Base-by-base conservation (phyloP, 768 basidiomycete species). In the Collybiopsis confluens region DNA sequence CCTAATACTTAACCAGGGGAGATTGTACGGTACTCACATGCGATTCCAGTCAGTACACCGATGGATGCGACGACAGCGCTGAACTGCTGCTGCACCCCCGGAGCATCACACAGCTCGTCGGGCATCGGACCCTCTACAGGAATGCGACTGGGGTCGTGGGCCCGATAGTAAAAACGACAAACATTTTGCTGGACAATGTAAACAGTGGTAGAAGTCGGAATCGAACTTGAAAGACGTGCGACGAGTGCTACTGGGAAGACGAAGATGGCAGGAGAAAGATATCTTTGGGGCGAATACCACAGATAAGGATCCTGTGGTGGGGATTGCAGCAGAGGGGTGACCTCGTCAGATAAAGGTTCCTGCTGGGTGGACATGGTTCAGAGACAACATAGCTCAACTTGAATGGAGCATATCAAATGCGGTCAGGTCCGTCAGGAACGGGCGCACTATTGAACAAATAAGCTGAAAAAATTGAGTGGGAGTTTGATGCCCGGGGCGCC, bases 171-270 rank as follows among this genome's bases (percentile, higher is more conserved):
- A 18, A 57, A 11, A 27, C 56, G 58, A 58, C 69, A 70, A 33
- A 68, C 51, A 16, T 60, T 45, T 41, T 57, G 59, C 27, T 67
- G 64, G 1, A 65, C 10, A 9, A 69, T 55, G 11, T 60, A 62
- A 11, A 65, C 37, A 16, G 64, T 41, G 5, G 69, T 70, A 1
- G 69, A 67, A 1, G 56, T 16, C 18, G 62, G 52, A n/a, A 70
- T 54, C 9, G 37, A 42, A 2, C 11, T 42, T 4, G 65, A 68
- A 20, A 70, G 45, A 6, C 46, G 58, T 13, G 59, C 59, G 21
- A 56, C 55, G 11, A 70, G 45, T 11, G 61, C 61, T 2, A 69
- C 58, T 0, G 69, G 67, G 18, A 68, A 60, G 21, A 70, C 54
- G 18, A 65, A 59, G 1, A 47, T 59, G 15, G 59, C 46, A 4